Percentiles rank a stretch among this genome's conserved stretches.
Conservation (phyloP, 306 rosid species). For the Gynostemma pentaphyllum region DNA sequence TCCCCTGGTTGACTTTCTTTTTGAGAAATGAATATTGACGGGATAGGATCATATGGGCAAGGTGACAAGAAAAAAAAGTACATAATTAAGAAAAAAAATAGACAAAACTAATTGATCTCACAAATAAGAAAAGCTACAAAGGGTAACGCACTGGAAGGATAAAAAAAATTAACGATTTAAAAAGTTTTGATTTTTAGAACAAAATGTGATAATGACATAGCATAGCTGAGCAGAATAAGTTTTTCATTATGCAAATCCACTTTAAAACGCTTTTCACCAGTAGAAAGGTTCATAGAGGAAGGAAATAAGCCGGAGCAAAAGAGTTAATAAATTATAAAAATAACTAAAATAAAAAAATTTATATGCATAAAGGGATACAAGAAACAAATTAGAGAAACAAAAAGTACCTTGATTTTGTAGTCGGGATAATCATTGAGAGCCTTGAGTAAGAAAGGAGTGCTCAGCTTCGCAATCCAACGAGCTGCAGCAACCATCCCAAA, state of each 20-base stretch:
- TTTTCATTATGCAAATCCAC: too few relatives aligned
- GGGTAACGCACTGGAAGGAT: background rate
- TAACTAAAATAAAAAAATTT: background rate
- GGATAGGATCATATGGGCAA: background rate
- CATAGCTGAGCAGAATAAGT: too few relatives aligned
- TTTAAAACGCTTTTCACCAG: background rate
- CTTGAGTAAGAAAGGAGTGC: constrained; percentile 66
- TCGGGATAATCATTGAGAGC: constrained; percentile 75
- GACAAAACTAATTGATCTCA: background rate
- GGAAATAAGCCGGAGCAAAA: background rate
- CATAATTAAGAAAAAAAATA: background rate
- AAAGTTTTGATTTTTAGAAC: too few relatives aligned
- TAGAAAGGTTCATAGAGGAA: background rate
- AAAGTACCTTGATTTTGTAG: constrained; percentile 57
- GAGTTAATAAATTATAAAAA: too few relatives aligned
- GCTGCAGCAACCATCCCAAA: constrained; percentile 99
- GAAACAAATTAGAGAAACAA: background rate
- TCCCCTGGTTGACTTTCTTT: too few relatives aligned
- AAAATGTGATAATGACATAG: too few relatives aligned
- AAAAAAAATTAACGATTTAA: background rate
- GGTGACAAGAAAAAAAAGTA: background rate
- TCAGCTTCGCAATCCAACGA: constrained; percentile 94
- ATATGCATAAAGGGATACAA: constrained; percentile 1
- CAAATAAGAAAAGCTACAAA: background rate
- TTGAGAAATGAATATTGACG: background rate